Evolutionary conservation across 1,139 yeast genomes (phyloP).

Genomic region (Yamadazyma triangularis): DNA sequence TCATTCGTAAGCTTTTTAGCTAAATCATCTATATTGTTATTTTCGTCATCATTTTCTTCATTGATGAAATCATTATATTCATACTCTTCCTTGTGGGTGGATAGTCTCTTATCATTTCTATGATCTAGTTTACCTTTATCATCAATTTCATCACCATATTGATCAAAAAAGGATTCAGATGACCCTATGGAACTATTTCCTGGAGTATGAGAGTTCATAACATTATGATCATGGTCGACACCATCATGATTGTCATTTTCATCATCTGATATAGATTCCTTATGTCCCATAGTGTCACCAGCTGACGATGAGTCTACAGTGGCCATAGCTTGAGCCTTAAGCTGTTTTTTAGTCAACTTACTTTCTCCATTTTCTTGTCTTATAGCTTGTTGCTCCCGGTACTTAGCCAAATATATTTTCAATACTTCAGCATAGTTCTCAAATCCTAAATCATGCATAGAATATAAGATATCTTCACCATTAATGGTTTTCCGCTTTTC

Average conservation of each 20-base stretch:
- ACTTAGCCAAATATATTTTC: conserved; percentile 65
- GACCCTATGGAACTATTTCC: conserved; percentile 3
- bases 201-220: conserved; percentile 2
- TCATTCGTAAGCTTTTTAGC: conserved; percentile 25
- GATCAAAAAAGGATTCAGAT: conserved; percentile 12
- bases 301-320: conserved; percentile 9
- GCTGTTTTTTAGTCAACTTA: conserved; percentile 35
- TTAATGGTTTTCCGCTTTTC: conserved; percentile 69
- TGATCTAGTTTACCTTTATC: conserved; percentile 1
- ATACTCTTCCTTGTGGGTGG: conserved; percentile 17
- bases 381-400: conserved; percentile 64
- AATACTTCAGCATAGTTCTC: conserved; percentile 70
- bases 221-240: conserved; percentile 2
- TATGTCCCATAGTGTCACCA: neutral
- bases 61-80: conserved; percentile 29
- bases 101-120: conserved; percentile 3
- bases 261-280: conserved; percentile 1
- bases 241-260: conserved; percentile 5
- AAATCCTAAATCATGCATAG: conserved; percentile 66
- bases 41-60: conserved; percentile 11
- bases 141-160: conserved; percentile 5
- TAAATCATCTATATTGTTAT: conserved; percentile 21
- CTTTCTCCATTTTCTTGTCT: conserved; percentile 58
- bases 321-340: conserved; percentile 22
- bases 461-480: conserved; percentile 66